phyloP scores from a whole-genome alignment of 2,329 filamentous ascomycete species.

The Fusarium staphyleae region DNA sequence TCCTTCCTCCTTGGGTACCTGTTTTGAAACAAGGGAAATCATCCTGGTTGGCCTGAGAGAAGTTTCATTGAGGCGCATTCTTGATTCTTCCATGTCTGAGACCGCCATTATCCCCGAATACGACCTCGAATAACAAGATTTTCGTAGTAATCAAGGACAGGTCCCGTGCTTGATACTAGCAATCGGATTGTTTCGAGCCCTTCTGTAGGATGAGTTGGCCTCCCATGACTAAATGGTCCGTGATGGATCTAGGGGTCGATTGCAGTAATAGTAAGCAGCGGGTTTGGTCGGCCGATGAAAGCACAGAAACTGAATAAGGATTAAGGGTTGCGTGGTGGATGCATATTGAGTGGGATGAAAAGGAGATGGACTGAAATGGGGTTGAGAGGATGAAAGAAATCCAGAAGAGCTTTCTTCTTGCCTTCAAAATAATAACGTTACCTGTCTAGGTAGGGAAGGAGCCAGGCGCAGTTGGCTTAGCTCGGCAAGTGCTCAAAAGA shows the following conservation, averaged over 20 bases:
- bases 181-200: conserved; percentile 4
- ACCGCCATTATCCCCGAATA: conserved; percentile 3
- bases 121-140: background rate
- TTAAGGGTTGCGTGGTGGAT: conserved; percentile 7
- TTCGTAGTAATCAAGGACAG: conserved; percentile 7
- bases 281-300: conserved; percentile 5
- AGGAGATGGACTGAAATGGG: background rate
- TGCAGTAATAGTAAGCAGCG: conserved; percentile 10
- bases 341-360: conserved; percentile 1
- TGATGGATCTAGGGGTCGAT: background rate
- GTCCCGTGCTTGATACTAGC: background rate
- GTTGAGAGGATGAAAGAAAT: background rate
- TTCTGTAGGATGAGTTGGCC: conserved; percentile 7
- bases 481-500: background rate
- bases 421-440: too few relatives aligned
- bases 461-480: background rate
- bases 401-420: background rate
- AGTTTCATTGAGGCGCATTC: background rate
- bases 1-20: conserved; percentile 2
- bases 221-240: conserved; percentile 7
- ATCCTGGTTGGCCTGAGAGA: background rate
- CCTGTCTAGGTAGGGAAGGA: background rate
- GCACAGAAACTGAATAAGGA: background rate
- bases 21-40: background rate
- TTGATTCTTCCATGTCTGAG: conserved; percentile 8